Conservation (phyloP, 257 asterid genomes). For the Plectranthus barbatus region DNA sequence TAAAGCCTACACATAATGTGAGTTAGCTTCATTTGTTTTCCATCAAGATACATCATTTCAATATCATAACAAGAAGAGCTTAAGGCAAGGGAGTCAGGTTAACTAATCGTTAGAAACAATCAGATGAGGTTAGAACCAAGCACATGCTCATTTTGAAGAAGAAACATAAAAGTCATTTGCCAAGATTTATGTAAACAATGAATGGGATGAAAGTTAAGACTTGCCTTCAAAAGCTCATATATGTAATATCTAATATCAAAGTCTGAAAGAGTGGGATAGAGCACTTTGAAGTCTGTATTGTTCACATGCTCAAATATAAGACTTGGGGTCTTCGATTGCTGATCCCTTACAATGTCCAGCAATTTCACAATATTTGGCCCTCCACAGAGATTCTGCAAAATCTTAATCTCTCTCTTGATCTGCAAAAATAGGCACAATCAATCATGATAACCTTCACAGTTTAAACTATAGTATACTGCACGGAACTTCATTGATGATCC, state of each 20-base stretch:
- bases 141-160: not conserved
- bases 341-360: slow-evolving; percentile 89
- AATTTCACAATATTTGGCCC: slow-evolving; percentile 93
- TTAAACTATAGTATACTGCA: not conserved
- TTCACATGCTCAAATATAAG: slow-evolving; percentile 88
- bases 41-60: slow-evolving; percentile 1
- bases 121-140: not conserved
- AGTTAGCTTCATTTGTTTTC: not conserved
- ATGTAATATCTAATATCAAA: slow-evolving; percentile 75
- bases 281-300: slow-evolving; percentile 78
- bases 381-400: slow-evolving; percentile 82
- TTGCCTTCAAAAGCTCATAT: slow-evolving; percentile 78
- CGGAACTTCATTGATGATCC: not conserved
- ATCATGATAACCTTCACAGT: slow-evolving; percentile 6
- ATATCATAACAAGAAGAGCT: slow-evolving; percentile 5
- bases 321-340: slow-evolving; percentile 92
- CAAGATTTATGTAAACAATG: not conserved
- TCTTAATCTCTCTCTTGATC: slow-evolving; percentile 93
- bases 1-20: slow-evolving; percentile 32
- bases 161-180: slow-evolving; percentile 1
- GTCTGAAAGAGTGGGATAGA: slow-evolving; percentile 81
- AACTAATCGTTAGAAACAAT: not conserved
- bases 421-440: slow-evolving; percentile 25
- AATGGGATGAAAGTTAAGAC: slow-evolving; percentile 7
- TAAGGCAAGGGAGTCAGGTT: not conserved